phyloP scores from a whole-genome alignment of 2,329 filamentous ascomycete genomes.

The Epichloe sylvatica region DNA sequence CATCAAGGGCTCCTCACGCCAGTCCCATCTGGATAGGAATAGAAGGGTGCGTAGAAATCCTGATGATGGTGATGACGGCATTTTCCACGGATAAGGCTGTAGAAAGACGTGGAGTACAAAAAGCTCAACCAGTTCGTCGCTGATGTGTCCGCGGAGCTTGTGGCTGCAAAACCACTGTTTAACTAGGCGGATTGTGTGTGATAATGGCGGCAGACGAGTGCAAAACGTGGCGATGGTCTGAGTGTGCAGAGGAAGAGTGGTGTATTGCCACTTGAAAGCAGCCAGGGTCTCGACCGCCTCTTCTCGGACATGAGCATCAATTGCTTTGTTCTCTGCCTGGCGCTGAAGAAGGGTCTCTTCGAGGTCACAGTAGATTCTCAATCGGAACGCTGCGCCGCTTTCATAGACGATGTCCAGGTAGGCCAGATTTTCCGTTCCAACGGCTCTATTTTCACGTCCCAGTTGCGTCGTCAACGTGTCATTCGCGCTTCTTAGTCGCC shows the following conservation, averaged over 20 bases:
- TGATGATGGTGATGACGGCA: slow-evolving; percentile 61
- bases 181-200: slow-evolving; percentile 65
- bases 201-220: slow-evolving; percentile 67
- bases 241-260: slow-evolving; percentile 62
- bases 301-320: slow-evolving; percentile 52
- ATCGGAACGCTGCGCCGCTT: slow-evolving; percentile 59
- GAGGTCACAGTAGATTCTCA: slow-evolving; percentile 79
- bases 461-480: slow-evolving; percentile 51
- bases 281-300: slow-evolving; percentile 56
- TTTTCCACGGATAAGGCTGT: slow-evolving; percentile 64
- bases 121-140: slow-evolving; percentile 72
- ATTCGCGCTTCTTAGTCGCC: slow-evolving; percentile 50
- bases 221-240: slow-evolving; percentile 69
- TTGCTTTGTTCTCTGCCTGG: slow-evolving; percentile 58
- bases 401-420: slow-evolving; percentile 73
- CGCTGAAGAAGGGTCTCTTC: slow-evolving; percentile 70
- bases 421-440: slow-evolving; percentile 58
- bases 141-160: slow-evolving; percentile 62
- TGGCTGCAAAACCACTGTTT: slow-evolving; percentile 87
- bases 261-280: slow-evolving; percentile 55
- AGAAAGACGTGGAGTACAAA: slow-evolving; percentile 67
- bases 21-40: slow-evolving; percentile 81
- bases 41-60: slow-evolving; percentile 71
- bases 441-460: slow-evolving; percentile 64
- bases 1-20: slow-evolving; percentile 69